Evolutionary conservation across 352 stramenopile species (phyloP).

Genomic region (Phytopythium cucurbitacearum): DNA sequence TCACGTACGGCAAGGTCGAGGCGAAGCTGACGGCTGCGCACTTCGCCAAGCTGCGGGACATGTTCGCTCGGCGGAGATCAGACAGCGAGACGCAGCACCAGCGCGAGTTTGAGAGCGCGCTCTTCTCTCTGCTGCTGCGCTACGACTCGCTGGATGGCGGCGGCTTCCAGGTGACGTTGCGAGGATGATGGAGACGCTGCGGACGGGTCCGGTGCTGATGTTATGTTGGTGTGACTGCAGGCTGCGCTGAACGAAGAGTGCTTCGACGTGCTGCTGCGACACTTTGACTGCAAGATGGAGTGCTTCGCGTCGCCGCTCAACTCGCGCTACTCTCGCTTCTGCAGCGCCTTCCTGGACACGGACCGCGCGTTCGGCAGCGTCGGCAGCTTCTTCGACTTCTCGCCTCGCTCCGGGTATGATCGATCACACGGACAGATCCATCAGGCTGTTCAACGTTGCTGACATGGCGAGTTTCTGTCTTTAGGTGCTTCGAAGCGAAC

Average conservation of each 20-base stretch:
- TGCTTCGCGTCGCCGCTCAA: conserved; percentile 95
- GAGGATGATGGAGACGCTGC: neutral
- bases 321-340: conserved; percentile 88
- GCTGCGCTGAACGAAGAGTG: conserved; percentile 87
- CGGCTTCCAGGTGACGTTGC: conserved; percentile 77
- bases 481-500: conserved; percentile 91
- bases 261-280: conserved; percentile 88
- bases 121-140: conserved; percentile 88
- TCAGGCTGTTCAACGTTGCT: neutral
- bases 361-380: conserved; percentile 88
- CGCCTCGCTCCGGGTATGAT: conserved; percentile 65
- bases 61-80: conserved; percentile 50
- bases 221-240: conserved; percentile 11
- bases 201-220: conserved; percentile 1
- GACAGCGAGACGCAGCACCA: conserved; percentile 18
- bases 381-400: conserved; percentile 93
- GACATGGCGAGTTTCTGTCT: neutral
- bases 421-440: neutral
- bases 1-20: conserved; percentile 61
- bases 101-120: conserved; percentile 55
- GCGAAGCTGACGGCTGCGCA: conserved; percentile 84
- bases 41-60: conserved; percentile 78
- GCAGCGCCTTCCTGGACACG: conserved; percentile 87
- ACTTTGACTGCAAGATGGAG: conserved; percentile 92
- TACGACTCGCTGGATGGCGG: conserved; percentile 93